phyloP scores from a whole-genome alignment of 2,329 filamentous ascomycete genomes.

The Verticillium albo-atrum region DNA sequence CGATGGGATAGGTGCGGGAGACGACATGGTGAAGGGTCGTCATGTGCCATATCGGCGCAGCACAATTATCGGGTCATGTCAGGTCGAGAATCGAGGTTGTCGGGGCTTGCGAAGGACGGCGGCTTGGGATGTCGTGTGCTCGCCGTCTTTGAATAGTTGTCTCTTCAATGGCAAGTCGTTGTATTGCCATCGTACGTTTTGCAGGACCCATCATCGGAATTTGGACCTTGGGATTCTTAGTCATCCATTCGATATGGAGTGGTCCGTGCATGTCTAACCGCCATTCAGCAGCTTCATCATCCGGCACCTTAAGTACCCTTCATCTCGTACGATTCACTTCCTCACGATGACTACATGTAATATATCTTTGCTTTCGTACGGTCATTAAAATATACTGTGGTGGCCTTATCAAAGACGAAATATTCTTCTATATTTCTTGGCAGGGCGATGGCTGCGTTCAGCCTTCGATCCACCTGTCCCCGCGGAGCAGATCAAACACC shows the following conservation, averaged over 20 bases:
- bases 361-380: too few relatives aligned
- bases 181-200: not conserved
- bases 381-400: too few relatives aligned
- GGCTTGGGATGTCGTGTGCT: not conserved
- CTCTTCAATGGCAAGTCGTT: not conserved
- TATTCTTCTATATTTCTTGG: too few relatives aligned
- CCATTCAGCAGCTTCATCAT: too few relatives aligned
- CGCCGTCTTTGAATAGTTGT: not conserved
- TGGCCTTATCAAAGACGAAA: too few relatives aligned
- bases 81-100: not conserved
- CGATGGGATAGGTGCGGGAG: conserved; percentile 45
- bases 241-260: not conserved
- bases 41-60: conserved; percentile 10
- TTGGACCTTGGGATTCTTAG: not conserved
- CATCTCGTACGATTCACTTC: too few relatives aligned
- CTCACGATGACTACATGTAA: too few relatives aligned
- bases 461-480: too few relatives aligned
- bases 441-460: too few relatives aligned
- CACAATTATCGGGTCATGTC: conserved; percentile 5
- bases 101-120: not conserved
- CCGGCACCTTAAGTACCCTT: too few relatives aligned
- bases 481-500: too few relatives aligned
- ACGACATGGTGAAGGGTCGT: conserved; percentile 31
- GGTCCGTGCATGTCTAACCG: not conserved
- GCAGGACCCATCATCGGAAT: not conserved